Evolutionary conservation across 1,284 basidiomycete species (phyloP).

Genomic region (Malassezia slooffiae): DNA sequence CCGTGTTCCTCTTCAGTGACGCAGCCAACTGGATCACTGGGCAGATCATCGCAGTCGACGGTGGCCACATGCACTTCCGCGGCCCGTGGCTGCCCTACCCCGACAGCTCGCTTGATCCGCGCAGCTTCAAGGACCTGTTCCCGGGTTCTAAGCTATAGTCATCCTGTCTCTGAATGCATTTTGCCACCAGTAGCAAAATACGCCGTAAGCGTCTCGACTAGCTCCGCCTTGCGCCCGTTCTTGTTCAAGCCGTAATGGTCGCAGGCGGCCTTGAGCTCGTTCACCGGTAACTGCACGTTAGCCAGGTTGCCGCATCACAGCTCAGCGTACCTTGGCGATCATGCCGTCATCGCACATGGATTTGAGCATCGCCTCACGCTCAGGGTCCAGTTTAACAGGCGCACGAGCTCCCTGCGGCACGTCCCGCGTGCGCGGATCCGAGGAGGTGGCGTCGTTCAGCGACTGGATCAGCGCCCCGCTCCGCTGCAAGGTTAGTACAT

Average conservation of each 20-base stretch:
- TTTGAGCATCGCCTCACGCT: too few species aligned
- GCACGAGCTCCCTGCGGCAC: too few species aligned
- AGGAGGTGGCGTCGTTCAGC: slow-evolving; percentile 62
- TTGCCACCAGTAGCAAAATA: slow-evolving; percentile 13
- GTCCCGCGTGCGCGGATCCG: slow-evolving; percentile 52
- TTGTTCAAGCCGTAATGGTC: slow-evolving; percentile 28
- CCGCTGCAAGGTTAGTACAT: too few species aligned
- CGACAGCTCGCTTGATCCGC: slow-evolving; percentile 27
- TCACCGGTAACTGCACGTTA: slow-evolving; percentile 20
- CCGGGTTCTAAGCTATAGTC: slow-evolving; percentile 20
- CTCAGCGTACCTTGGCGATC: slow-evolving; percentile 6
- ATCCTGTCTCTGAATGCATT: neutral
- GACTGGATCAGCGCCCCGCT: slow-evolving; percentile 64
- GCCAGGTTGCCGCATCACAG: slow-evolving; percentile 1
- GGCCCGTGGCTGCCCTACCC: slow-evolving; percentile 41
- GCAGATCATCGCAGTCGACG: slow-evolving; percentile 22
- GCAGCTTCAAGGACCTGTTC: slow-evolving; percentile 24
- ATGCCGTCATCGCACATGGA: slow-evolving; percentile 3
- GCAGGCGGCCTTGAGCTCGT: slow-evolving; percentile 26
- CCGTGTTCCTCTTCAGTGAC: slow-evolving; percentile 76
- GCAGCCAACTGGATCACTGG: slow-evolving; percentile 74
- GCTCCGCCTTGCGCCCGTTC: slow-evolving; percentile 35
- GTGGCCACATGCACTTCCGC: slow-evolving; percentile 19
- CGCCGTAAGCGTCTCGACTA: slow-evolving; percentile 22
- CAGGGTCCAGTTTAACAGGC: too few species aligned